phyloP scores from a whole-genome alignment of 805 yeast genomes.

The Naumovozyma dairenensis region DNA sequence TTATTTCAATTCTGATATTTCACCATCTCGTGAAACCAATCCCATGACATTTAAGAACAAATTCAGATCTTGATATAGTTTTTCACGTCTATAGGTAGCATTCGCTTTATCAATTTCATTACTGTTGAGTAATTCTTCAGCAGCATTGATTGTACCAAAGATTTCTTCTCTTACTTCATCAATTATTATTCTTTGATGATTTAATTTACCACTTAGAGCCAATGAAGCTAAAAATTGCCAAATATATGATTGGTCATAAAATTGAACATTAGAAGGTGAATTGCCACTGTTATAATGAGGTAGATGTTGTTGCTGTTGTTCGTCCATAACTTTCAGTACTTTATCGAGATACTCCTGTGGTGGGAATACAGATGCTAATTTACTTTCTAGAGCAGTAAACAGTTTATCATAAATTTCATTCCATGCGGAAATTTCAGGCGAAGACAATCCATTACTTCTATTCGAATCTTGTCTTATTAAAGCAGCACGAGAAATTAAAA shows the following conservation, averaged over 20 bases:
- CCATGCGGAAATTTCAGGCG: slow-evolving; percentile 48
- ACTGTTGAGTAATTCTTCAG: slow-evolving; percentile 37
- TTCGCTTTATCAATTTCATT: slow-evolving; percentile 34
- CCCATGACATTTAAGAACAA: slow-evolving; percentile 95
- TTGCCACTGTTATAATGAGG: slow-evolving; percentile 6
- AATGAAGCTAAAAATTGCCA: slow-evolving; percentile 97
- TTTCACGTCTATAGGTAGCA: slow-evolving; percentile 37
- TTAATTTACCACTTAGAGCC: slow-evolving; percentile 80
- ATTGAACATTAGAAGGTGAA: slow-evolving; percentile 23
- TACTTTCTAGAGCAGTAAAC: slow-evolving; percentile 69
- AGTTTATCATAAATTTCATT: slow-evolving; percentile 68
- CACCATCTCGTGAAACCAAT: slow-evolving; percentile 80
- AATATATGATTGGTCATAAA: slow-evolving; percentile 65
- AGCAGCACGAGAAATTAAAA: slow-evolving; percentile 86
- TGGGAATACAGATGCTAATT: slow-evolving; percentile 74
- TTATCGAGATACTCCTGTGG: slow-evolving; percentile 35
- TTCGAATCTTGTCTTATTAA: slow-evolving; percentile 75
- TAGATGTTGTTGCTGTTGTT: not conserved
- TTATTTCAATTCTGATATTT: slow-evolving; percentile 64
- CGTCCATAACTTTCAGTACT: slow-evolving; percentile 6
- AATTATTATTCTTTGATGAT: slow-evolving; percentile 86
- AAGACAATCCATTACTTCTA: slow-evolving; percentile 30
- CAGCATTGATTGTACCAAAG: slow-evolving; percentile 74
- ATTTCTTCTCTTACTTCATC: slow-evolving; percentile 91
- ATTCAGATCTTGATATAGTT: slow-evolving; percentile 70